phyloP scores from a whole-genome alignment of 768 basidiomycete genomes.

The Boletellus ananas region DNA sequence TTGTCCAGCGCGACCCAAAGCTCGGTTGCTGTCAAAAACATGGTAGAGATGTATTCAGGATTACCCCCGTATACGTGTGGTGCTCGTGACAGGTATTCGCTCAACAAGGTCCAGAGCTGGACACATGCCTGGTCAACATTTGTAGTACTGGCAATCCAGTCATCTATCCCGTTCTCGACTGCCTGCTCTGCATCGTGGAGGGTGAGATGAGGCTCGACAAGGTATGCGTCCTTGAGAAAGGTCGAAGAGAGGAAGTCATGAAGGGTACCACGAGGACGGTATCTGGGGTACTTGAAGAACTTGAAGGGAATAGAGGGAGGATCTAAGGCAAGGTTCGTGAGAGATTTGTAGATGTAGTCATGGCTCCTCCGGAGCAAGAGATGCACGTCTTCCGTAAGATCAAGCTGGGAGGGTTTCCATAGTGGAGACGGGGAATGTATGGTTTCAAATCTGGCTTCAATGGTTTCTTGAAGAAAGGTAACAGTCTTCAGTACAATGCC shows the following conservation, averaged over 20 bases:
- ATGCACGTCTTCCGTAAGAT: background rate
- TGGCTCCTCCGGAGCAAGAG: background rate
- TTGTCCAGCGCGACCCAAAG: too few species aligned
- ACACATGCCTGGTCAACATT: background rate
- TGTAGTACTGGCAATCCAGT: background rate
- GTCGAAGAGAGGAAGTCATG: background rate
- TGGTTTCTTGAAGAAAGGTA: background rate
- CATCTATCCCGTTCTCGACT: background rate
- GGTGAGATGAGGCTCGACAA: background rate
- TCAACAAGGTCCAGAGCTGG: background rate
- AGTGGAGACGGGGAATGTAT: background rate
- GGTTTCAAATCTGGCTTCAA: background rate
- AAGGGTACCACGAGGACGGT: background rate
- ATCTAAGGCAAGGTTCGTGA: background rate
- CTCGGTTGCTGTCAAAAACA: background rate
- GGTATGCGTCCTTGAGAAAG: background rate
- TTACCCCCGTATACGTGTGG: background rate
- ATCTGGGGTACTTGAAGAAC: background rate
- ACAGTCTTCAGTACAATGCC: constrained; percentile 35
- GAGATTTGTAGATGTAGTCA: background rate
- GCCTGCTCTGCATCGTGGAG: background rate
- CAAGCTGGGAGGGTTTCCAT: background rate
- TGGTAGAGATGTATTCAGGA: background rate
- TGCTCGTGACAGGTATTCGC: background rate
- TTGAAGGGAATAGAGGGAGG: too few species aligned